Evolutionary conservation across 1,284 basidiomycete species (phyloP).

Genomic region (Ganoderma resinaceum): DNA sequence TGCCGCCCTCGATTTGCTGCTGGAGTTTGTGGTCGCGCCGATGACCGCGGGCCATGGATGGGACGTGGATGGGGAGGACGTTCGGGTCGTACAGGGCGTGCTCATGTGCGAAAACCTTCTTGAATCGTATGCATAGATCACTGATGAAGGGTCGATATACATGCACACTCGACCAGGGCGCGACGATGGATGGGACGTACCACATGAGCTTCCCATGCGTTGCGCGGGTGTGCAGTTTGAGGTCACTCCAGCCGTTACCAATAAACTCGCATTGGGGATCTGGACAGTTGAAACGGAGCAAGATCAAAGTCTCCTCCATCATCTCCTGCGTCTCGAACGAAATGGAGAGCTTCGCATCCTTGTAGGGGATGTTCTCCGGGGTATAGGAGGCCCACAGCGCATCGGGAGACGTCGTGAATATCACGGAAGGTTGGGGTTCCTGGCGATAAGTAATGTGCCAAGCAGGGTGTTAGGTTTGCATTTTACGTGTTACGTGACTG

Average conservation of each 20-base stretch:
- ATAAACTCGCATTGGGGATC: constrained; percentile 84
- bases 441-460: constrained; percentile 39
- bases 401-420: constrained; percentile 82
- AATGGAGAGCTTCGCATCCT: constrained; percentile 82
- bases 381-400: constrained; percentile 69
- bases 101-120: constrained; percentile 97
- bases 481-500: constrained; percentile 5
- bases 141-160: constrained; percentile 45
- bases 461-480: constrained; percentile 1
- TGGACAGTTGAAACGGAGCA: constrained; percentile 91
- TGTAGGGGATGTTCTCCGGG: constrained; percentile 64
- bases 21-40: constrained; percentile 51
- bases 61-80: constrained; percentile 80
- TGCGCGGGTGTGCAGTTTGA: constrained; percentile 82
- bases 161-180: background rate
- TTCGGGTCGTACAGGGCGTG: constrained; percentile 84
- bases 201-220: constrained; percentile 86
- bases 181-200: constrained; percentile 51
- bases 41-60: constrained; percentile 67
- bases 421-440: constrained; percentile 81
- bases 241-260: constrained; percentile 87
- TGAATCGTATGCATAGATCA: constrained; percentile 87
- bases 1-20: constrained; percentile 64
- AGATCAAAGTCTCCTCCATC: constrained; percentile 93
- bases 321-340: constrained; percentile 92